Evolutionary conservation across 129 eudicot species (phyloP), one percentile per base, ranked within the genome.

Genomic region (Daucus carota): DNA sequence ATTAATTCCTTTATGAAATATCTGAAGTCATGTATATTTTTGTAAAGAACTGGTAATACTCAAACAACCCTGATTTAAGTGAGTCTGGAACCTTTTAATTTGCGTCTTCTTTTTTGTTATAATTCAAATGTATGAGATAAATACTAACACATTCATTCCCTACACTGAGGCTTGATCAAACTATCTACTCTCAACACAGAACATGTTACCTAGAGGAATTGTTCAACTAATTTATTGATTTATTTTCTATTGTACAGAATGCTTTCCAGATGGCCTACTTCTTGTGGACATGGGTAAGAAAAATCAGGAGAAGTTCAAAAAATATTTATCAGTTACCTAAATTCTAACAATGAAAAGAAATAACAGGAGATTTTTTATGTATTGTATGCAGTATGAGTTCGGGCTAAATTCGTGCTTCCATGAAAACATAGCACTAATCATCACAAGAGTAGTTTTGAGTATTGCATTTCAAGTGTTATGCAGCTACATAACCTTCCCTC

Each of bases 191-290:
- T 48, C 59, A 18, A 48, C 10, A 9, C 26, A 5, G 8, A 50
- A 20, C 24, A 20, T 50, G 59, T 50, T 50, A 20, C 59, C 26
- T 6, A 50, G 1, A 50, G 6, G 3, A 8, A 6, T 7, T 54
- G 22, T n/a, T 54, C 29, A 54, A 1, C 3, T 54, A 28, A 62
- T 13, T 6, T 28, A 41, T 43, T 24, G 1, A 24, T 24, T 22
- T 22, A 6, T 26, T 71, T 41, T 24, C 38, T 71, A 3, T 24
- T 43, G 0, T 83, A 74, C 87, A 91, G 97, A 91, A 91, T 75
- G 97, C 97, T 33, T 91, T 83, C 71, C 97, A 91, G 81, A 86
- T 91, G 93, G 92, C 93, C 5, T 86, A 82, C 78, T 91, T 91
- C 84, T 82, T 91, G 31, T 91, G 97, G 97, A 84, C 88, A 6